Percentiles rank a stretch among this genome's conserved stretches.
Evolutionary conservation across 139 green algal species (phyloP).

Genomic region (Spirogloea muscicola): DNA sequence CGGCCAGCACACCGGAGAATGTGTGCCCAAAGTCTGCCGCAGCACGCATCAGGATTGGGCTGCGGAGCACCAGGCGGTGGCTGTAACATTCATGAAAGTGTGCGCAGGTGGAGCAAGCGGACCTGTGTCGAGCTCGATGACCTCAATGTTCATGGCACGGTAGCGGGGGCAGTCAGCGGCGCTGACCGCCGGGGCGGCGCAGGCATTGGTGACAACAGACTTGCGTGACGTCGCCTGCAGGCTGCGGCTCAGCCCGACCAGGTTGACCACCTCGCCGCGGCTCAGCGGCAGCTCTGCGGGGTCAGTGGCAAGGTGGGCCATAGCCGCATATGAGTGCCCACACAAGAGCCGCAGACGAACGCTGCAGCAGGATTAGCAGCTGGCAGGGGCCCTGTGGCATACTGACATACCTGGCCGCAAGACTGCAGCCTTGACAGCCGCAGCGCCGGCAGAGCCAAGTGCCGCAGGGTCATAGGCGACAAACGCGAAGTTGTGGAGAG

Average conservation of each 20-base stretch:
- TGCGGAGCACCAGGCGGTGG: no score
- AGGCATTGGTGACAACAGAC: conserved; percentile 70
- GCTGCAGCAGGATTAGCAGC: no score
- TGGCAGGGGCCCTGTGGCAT: no score
- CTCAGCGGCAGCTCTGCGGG: no score
- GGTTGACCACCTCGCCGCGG: conserved; percentile 60
- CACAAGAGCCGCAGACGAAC: no score
- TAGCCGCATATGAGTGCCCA: no score
- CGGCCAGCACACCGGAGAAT: conserved; percentile 75
- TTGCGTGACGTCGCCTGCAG: conserved; percentile 69
- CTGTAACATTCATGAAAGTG: no score
- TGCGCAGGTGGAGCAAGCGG: no score
- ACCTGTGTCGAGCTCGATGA: conserved; percentile 78
- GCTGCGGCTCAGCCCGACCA: conserved; percentile 31
- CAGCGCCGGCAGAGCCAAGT: neutral
- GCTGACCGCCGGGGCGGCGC: conserved; percentile 56
- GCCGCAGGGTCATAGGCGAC: conserved; percentile 22
- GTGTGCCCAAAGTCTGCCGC: conserved; percentile 77
- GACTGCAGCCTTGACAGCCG: conserved; percentile 3
- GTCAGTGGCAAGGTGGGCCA: no score
- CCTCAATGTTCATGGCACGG: conserved; percentile 85
- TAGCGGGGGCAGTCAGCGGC: conserved; percentile 65
- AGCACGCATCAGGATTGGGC: no score
- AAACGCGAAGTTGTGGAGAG: conserved; percentile 48
- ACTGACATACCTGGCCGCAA: conserved; percentile 30